A percentile compares a stretch with the other conserved stretches of the same genome.
phyloP scores from a whole-genome alignment of 2,329 filamentous ascomycete genomes.

The Cladosporium austrohemisphaericum region DNA sequence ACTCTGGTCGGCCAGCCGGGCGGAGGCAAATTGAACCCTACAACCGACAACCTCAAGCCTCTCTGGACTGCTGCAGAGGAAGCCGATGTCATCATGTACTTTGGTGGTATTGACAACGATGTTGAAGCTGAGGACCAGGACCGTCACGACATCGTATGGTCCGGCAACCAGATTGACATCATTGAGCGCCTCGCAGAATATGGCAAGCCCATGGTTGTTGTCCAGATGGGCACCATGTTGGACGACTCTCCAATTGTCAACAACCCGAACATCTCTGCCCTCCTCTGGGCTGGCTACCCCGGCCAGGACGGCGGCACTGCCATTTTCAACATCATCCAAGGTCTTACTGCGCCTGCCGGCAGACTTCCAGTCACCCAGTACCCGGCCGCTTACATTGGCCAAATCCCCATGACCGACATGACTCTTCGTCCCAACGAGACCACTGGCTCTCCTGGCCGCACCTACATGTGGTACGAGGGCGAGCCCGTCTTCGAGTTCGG shows the following conservation, averaged over 20 bases:
- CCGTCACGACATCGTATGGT: constrained; percentile 51
- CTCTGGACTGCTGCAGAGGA: constrained; percentile 37
- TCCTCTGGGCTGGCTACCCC: constrained; percentile 59
- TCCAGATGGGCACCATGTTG: constrained; percentile 51
- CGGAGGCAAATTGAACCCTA: constrained; percentile 30
- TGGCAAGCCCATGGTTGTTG: constrained; percentile 51
- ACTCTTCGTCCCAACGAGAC: constrained; percentile 45
- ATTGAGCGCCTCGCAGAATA: constrained; percentile 46
- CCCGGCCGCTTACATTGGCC: constrained; percentile 48
- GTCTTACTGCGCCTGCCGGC: constrained; percentile 50
- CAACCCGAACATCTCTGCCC: constrained; percentile 47
- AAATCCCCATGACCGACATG: constrained; percentile 56
- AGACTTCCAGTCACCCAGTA: constrained; percentile 56
- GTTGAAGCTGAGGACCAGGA: constrained; percentile 53
- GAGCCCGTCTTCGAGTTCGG: constrained; percentile 53
- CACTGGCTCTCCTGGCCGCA: constrained; percentile 48
- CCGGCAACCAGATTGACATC: constrained; percentile 49
- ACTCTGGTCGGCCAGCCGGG: constrained; percentile 42
- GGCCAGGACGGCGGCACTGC: constrained; percentile 58
- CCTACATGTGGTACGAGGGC: constrained; percentile 57
- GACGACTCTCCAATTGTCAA: constrained; percentile 50
- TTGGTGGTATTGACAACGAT: constrained; percentile 53
- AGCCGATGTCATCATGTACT: constrained; percentile 52
- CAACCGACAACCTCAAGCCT: constrained; percentile 30
- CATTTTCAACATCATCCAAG: constrained; percentile 52